These are phyloP conservation scores for Suillus alpinus DNA, from an alignment of 768 basidiomycete species.

Conservation along the genomic window DNA sequence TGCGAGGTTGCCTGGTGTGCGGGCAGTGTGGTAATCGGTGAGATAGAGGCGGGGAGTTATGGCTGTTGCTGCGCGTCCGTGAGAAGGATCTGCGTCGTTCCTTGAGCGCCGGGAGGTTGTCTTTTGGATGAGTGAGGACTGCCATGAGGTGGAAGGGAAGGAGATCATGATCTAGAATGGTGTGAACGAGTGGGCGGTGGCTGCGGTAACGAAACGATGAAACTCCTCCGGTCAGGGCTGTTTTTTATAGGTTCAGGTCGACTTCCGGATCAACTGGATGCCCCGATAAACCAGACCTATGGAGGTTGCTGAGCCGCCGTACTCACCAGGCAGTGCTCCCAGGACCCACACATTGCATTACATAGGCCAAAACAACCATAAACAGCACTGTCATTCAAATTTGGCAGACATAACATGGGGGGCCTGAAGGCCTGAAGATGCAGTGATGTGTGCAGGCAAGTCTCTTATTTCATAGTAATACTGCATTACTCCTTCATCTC, in stretches of 20 bases:
- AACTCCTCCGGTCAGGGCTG: conserved; percentile 8
- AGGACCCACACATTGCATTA: neutral
- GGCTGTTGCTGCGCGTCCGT: conserved; percentile 24
- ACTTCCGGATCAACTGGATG: neutral
- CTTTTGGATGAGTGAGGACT: conserved; percentile 23
- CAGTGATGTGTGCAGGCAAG: conserved; percentile 51
- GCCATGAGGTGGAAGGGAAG: conserved; percentile 30
- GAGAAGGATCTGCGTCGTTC: conserved; percentile 4
- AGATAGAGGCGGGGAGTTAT: conserved; percentile 58
- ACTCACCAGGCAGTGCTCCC: neutral
- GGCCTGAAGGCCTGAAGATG: conserved; percentile 81
- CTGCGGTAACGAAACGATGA: neutral
- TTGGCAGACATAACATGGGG: conserved; percentile 67
- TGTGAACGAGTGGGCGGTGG: neutral
- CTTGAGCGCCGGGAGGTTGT: conserved; percentile 14
- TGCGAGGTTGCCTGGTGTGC: conserved; percentile 42
- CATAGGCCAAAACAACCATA: neutral
- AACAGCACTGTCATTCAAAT: neutral
- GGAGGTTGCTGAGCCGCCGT: neutral
- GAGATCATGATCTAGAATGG: conserved; percentile 24
- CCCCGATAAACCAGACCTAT: neutral
- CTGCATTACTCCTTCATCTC: neutral
- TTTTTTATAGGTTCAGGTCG: neutral
- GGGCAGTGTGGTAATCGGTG: conserved; percentile 59
- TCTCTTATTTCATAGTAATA: neutral